Base-by-base conservation (phyloP, 2,329 filamentous ascomycete species). In the Zelopaecilomyces penicillatus region DNA sequence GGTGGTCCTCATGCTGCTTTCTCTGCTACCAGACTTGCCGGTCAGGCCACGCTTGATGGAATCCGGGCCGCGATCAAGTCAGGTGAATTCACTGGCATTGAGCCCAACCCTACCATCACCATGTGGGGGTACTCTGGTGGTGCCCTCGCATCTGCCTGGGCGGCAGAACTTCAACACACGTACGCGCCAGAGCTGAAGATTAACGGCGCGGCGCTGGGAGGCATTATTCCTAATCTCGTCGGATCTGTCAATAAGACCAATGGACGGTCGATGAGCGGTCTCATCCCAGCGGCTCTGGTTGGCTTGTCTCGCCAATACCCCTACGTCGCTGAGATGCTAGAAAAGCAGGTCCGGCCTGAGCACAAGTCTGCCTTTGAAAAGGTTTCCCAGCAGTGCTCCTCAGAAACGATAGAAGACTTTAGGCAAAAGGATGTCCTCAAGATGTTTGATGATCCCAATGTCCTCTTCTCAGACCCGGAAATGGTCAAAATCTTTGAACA, bases 1-100 rank as follows among this genome's bases (percentile, higher is more conserved):
- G 63, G 71, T 44, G 69, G 69, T 0, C 66, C 67, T 3, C 55
- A 56, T 10, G 69, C 68, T 1, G 63, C 68, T 3, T 75, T 69
- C 50, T 53, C 62, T 1, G 65, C 66, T 8, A 67, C 67, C 38
- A 55, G 59, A 5, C 57, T 65, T 11, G 64, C 64, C 4, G 70
- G 67, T 0, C 61, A 73, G 31, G 63, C 66, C 1, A 66, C 64
- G 10, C 57, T 73, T 10, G 66, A 74, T 49, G 64, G 64, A 6
- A 58, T 73, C 10, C 65, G 70, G 19, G 69, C 69, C 0, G 65
- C 64, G 1, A 47, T 68, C 6, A 51, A 53, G 19, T 60, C 50
- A 12, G 46, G 46, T 7, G 9, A 31, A 12, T 50, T 53, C 8
- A 58, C 66, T 4, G 57, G 59, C 3, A 53, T 71, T 42, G 50